These are phyloP conservation scores for Alternaria tenuissima DNA, from an alignment of 2,329 filamentous ascomycete genomes.

Conservation along the genomic window DNA sequence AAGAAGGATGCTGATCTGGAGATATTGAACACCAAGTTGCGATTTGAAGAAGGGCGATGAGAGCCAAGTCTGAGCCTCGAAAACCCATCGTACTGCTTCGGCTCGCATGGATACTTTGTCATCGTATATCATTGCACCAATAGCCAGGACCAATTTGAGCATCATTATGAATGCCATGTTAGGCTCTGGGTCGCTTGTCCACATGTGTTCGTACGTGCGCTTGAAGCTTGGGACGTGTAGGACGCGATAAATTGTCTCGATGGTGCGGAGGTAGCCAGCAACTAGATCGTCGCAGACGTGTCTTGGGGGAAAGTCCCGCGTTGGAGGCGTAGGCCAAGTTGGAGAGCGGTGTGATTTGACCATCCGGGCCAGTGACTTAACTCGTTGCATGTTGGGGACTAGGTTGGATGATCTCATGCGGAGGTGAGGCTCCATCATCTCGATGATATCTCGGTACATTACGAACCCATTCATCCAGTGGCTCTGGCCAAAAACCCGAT, in stretches of 20 bases:
- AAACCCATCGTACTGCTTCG: constrained; percentile 64
- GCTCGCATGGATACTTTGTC: constrained; percentile 59
- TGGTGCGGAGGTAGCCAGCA: constrained; percentile 59
- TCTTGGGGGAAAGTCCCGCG: constrained; percentile 57
- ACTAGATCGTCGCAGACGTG: constrained; percentile 59
- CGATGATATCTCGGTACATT: constrained; percentile 56
- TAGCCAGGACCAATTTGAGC: constrained; percentile 66
- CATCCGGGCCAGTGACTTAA: constrained; percentile 61
- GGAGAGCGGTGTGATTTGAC: constrained; percentile 63
- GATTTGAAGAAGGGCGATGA: constrained; percentile 64
- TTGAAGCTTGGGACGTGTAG: constrained; percentile 62
- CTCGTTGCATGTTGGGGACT: constrained; percentile 54
- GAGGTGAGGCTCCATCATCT: constrained; percentile 54
- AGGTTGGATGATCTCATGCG: constrained; percentile 51
- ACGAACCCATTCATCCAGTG: constrained; percentile 64
- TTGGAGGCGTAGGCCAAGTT: constrained; percentile 57
- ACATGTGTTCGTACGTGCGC: constrained; percentile 61
- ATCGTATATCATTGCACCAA: constrained; percentile 63
- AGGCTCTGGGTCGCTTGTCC: constrained; percentile 46
- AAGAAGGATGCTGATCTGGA: constrained; percentile 58
- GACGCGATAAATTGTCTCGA: constrained; percentile 60
- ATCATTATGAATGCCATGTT: constrained; percentile 62
- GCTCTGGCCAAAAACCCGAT: constrained; percentile 64
- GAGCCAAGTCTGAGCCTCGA: constrained; percentile 65
- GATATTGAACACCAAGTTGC: constrained; percentile 57